Evolutionary conservation across 2,329 filamentous ascomycete genomes (phyloP), one percentile per base, ranked within the genome.

Genomic region (Hymenoscyphus scutula): DNA sequence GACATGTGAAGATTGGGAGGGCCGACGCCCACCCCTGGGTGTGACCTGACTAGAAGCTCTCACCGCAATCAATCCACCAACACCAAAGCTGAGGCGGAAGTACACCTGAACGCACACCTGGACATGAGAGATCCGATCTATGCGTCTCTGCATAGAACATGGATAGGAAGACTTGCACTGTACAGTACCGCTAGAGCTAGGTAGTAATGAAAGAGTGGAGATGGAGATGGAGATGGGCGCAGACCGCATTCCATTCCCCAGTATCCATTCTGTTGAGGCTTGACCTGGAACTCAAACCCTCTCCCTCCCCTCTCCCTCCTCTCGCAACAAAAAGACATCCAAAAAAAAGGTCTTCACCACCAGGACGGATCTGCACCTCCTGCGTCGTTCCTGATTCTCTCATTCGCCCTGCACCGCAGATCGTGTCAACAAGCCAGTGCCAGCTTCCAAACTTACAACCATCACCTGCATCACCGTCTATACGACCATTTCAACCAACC

Each of bases 31-130:
- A n/a, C n/a, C n/a, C n/a, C n/a, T n/a, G n/a, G n/a, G n/a, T n/a
- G 63, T 62, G 38, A 30, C 30, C 38, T 32, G 41, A 48, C 41
- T 48, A 48, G 41, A 48, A 48, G 41, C 41, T 25, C 41, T 48
- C 41, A 48, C 41, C 41, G 41, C 41, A 48, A 48, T 8, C 41
- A 41, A 19, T 41, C 13, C 38, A 19, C 23, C 41, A 25, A 19
- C n/a, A 45, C 41, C 7, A 10, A n/a, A 7, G 7, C n/a, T 32
- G n/a, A n/a, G 10, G 41, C 41, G 11, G 41, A 7, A 25, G 7
- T 19, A 48, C 10, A 48, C 13, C 10, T 25, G 6, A 10, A 23
- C n/a, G n/a, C n/a, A 19, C 38, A n/a, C n/a, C 8, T 23, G n/a
- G 41, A 25, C 1, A 48, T 25, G n/a, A 48, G n/a, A 48, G 41